Evolutionary conservation across 192 early-diverging fungal genomes (phyloP), one percentile per base, ranked within the genome.

Genomic region (Backusella psychrophila): DNA sequence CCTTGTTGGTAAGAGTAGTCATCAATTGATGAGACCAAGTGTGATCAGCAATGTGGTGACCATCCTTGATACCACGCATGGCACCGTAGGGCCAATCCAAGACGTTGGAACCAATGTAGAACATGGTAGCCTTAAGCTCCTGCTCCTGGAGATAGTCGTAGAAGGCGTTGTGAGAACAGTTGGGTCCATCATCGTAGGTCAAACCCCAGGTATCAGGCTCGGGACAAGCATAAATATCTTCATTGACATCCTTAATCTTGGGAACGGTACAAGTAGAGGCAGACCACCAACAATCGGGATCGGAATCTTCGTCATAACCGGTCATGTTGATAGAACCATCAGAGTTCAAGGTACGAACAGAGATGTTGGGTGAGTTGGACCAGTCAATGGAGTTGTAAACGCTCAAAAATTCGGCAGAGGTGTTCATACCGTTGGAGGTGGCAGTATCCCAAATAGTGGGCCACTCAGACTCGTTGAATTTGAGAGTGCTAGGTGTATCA

Each of bases 101-200:
- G 19, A 87, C 89, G 73, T 90, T 89, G 65, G 83, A 80, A 66
- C 90, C 90, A 75, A 90, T 89, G 67, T 87, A 77, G 78, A 91
- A 92, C 76, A 92, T 87, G 17, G 91, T 89, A 4, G 88, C 84
- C 49, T 88, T 89, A n/a, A 86, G 70, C 19, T 84, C 83, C 26
- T 86, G 66, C 19, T 79, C 33, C 14, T 80, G 56, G 39, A 92
- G 74, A 49, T 78, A 82, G 53, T 84, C 75, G 33, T 88, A 78
- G 39, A 91, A 74, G 3, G 80, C 78, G 9, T 78, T 74, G 36
- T 84, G 82, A 23, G 81, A 85, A 5, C 72, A 68, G 35, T 84
- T 86, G 5, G 90, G 90, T 1, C 91, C 91, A 81, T 92, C 91
- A 82, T 92, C 91, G 72, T 87, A 92, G 9, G 89, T 89, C 65